phyloP scores from a whole-genome alignment of 345 rosid species.

The Toxicodendron radicans region DNA sequence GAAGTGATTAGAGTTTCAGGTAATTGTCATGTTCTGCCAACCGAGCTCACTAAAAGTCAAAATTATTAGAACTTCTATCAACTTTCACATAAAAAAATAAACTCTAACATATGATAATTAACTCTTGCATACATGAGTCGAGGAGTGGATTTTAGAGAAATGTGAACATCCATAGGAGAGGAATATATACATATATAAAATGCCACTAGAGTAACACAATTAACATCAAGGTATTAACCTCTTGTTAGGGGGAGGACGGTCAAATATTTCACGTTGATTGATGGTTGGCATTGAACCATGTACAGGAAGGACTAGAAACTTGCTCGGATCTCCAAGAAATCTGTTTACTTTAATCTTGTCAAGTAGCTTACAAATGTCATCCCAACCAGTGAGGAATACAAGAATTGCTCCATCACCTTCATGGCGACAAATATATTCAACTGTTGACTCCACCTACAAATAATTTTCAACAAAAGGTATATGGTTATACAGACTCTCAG shows the following conservation, averaged over 20 bases:
- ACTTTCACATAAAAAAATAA: too few relatives aligned
- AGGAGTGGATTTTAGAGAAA: too few relatives aligned
- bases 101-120: too few relatives aligned
- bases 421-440: constrained; percentile 71
- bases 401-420: constrained; percentile 93
- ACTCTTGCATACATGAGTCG: too few relatives aligned
- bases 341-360: constrained; percentile 72
- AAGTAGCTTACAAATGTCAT: constrained; percentile 85
- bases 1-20: too few relatives aligned
- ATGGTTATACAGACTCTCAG: constrained; percentile 2
- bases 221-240: constrained; percentile 40
- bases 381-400: constrained; percentile 97
- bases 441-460: constrained; percentile 72
- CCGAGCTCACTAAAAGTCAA: too few relatives aligned
- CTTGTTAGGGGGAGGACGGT: constrained; percentile 70
- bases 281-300: constrained; percentile 96
- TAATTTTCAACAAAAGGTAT: constrained; percentile 12
- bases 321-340: constrained; percentile 75
- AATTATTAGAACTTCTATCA: too few relatives aligned
- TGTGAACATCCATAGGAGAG: too few relatives aligned
- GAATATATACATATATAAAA: background rate
- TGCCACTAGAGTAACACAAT: background rate
- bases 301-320: constrained; percentile 77
- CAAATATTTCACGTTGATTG: constrained; percentile 89
- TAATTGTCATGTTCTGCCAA: too few relatives aligned